Evolutionary conservation across 352 stramenopile genomes (phyloP), one percentile per base, ranked within the genome.

Genomic region (Pythium plurisporium): DNA sequence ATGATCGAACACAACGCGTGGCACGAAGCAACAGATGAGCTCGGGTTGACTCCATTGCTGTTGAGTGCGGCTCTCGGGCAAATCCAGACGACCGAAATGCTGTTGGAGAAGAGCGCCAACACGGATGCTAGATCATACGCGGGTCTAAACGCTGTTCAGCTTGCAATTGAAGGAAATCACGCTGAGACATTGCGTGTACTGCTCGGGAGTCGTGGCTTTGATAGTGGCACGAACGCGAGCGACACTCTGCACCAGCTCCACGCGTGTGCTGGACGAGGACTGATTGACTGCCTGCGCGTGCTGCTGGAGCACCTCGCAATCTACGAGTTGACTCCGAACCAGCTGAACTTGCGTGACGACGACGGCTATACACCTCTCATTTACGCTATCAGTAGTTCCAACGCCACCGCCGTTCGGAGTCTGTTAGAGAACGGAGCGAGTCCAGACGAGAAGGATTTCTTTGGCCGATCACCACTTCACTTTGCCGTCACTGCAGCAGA

Each of bases 1-100:
- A 89, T 95, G 82, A 89, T 95, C n/a, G 74, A 90, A 44, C 82
- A 95, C 44, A 84, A 81, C 3, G 85, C 80, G 8, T 91, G 82
- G 82, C 79, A 90, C 31, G 82, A 93, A 77, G 74, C 77, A 10
- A 47, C 71, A 0, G 85, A 92, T 47, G 64, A 79, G 34, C 68
- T 78, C 51, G 74, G 78, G 0, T 67, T 89, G 37, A 92, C 85
- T 9, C 81, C 82, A 2, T 49, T 95, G 8, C 38, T 93, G 14
- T 27, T 88, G 10, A 85, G 72, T 45, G 59, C 78, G 0, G 74
- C 70, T 3, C 55, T 92, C 27, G 79, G 79, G 17, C 81, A 91
- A 26, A 72, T 67, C 0, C 68, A 90, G 45, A 79, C 76, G 0
- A 69, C 85, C 1, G 76, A 89, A 5, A 77, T 90, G 68, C 57